Evolutionary conservation across 2,329 filamentous ascomycete genomes (phyloP).

Genomic region (Fusarium scirpi): DNA sequence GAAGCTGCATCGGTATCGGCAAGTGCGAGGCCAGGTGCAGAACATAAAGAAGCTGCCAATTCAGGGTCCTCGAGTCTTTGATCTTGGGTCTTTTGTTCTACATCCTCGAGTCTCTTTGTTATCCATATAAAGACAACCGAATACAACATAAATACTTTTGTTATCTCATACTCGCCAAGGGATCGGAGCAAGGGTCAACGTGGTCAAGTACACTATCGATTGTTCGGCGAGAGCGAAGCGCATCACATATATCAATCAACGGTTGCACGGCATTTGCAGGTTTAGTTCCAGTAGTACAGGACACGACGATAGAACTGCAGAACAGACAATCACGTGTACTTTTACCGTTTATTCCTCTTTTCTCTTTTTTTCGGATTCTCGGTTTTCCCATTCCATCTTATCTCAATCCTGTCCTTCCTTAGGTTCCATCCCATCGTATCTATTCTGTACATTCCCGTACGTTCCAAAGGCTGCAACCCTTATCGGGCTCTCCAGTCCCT

Average conservation of each 20-base stretch:
- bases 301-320: conserved; percentile 1
- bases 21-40: conserved; percentile 24
- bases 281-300: not conserved
- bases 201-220: conserved; percentile 22
- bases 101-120: not conserved
- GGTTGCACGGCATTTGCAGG: conserved; percentile 15
- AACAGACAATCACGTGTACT: conserved; percentile 24
- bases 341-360: not conserved
- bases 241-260: conserved; percentile 16
- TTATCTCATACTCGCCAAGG: not conserved
- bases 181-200: conserved; percentile 32
- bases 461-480: conserved; percentile 17
- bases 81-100: conserved; percentile 8
- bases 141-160: not conserved
- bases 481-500: not conserved
- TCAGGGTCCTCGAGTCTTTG: not conserved
- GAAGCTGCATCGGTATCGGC: conserved; percentile 37
- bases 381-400: not conserved
- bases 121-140: not conserved
- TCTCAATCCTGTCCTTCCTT: not conserved
- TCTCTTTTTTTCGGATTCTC: conserved; percentile 8
- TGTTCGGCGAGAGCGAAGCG: conserved; percentile 37
- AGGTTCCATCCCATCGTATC: not conserved
- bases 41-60: not conserved
- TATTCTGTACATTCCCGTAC: no score